Conservation (phyloP, 176 grass and related monocot species). For the Cenchrus purpureus region DNA sequence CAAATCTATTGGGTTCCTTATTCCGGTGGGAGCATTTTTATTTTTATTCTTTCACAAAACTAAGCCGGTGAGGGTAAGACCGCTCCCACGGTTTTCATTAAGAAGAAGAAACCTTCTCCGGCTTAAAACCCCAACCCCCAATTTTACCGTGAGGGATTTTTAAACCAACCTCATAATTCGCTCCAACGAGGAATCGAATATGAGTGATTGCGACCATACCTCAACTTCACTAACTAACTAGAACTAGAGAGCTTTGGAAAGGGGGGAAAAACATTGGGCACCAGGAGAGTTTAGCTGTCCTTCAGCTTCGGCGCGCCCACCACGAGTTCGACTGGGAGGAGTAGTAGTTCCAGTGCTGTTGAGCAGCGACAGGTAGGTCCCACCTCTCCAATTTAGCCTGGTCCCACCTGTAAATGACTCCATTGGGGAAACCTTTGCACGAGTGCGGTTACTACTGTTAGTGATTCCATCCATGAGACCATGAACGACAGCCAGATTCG, state of each 20-base stretch:
- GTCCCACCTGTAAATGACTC: conserved; percentile 19
- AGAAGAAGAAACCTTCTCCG: too few species aligned
- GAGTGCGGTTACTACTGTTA: background rate
- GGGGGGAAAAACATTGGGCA: too few species aligned
- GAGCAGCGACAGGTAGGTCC: background rate
- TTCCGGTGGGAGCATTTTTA: background rate
- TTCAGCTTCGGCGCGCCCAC: background rate
- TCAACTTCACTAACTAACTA: too few species aligned
- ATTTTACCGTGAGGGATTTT: too few species aligned
- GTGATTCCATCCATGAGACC: conserved; percentile 35
- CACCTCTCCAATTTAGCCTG: fast-evolving
- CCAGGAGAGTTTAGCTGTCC: background rate
- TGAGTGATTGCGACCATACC: too few species aligned
- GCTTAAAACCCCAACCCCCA: too few species aligned
- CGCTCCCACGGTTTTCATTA: too few species aligned
- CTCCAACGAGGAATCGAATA: background rate
- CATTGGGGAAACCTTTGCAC: too few species aligned
- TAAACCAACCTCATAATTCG: background rate
- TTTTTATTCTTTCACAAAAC: too few species aligned
- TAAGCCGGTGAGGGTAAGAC: too few species aligned
- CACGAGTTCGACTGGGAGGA: background rate
- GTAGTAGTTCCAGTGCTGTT: background rate
- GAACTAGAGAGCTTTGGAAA: too few species aligned
- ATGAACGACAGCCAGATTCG: conserved; percentile 23
- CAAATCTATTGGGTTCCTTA: background rate